These are phyloP conservation scores for Bipolaris sorokiniana DNA, from an alignment of 2,329 filamentous ascomycete species.

Conservation along the genomic window DNA sequence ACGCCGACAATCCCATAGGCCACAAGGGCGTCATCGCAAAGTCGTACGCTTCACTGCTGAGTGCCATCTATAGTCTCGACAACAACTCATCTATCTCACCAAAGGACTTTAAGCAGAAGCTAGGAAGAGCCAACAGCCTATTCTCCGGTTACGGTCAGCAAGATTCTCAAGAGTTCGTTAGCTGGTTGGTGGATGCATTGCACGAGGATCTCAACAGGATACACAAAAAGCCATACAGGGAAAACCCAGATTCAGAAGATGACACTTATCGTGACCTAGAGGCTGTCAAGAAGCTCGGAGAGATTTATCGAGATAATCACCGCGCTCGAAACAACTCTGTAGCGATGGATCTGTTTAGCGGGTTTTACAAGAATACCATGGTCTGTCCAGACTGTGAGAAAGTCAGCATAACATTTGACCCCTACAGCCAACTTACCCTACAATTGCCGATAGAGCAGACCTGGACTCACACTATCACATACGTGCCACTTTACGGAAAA, in stretches of 20 bases:
- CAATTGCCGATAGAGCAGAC: slow-evolving; percentile 86
- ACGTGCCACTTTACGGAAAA: slow-evolving; percentile 74
- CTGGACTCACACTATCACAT: slow-evolving; percentile 77
- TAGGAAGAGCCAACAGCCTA: slow-evolving; percentile 79
- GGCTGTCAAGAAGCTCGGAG: slow-evolving; percentile 82
- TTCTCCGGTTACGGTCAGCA: slow-evolving; percentile 97
- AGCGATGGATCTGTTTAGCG: slow-evolving; percentile 92
- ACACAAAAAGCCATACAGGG: slow-evolving; percentile 93
- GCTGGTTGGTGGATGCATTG: slow-evolving; percentile 90
- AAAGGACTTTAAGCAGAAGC: slow-evolving; percentile 78
- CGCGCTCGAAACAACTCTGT: slow-evolving; percentile 92
- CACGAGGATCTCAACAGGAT: slow-evolving; percentile 96
- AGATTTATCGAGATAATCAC: slow-evolving; percentile 90
- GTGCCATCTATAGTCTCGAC: slow-evolving; percentile 76
- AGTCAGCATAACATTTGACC: slow-evolving; percentile 98
- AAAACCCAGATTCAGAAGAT: slow-evolving; percentile 97
- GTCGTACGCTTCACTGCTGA: slow-evolving; percentile 77
- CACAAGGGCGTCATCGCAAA: slow-evolving; percentile 87
- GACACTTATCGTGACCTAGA: slow-evolving; percentile 86
- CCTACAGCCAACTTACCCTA: slow-evolving; percentile 91
- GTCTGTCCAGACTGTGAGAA: slow-evolving; percentile 91
- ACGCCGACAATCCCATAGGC: slow-evolving; percentile 81
- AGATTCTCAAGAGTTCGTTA: slow-evolving; percentile 95
- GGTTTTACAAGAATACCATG: slow-evolving; percentile 95
- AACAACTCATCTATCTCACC: slow-evolving; percentile 74